Evolutionary conservation across 345 rosid species (phyloP).

Genomic region (Populus tremula): DNA sequence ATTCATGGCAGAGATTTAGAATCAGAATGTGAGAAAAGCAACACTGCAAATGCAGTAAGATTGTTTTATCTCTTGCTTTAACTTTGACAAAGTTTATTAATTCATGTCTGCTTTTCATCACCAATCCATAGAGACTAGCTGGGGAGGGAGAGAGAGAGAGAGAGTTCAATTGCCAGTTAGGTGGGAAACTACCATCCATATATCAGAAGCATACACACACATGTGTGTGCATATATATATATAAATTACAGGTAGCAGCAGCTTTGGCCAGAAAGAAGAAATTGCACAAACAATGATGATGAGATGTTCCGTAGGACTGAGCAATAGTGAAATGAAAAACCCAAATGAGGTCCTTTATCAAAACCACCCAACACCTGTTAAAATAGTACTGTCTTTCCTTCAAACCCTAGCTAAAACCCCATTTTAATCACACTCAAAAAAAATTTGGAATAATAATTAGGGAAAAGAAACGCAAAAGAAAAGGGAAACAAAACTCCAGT

Average conservation of each 20-base stretch:
- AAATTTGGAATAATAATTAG: constrained; percentile 11
- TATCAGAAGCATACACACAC: background rate
- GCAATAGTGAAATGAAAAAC: background rate
- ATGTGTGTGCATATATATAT: background rate
- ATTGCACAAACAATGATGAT: constrained; percentile 30
- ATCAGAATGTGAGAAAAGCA: constrained; percentile 11
- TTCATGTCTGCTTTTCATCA: background rate
- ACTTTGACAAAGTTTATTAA: constrained; percentile 14
- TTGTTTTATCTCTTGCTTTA: constrained; percentile 37
- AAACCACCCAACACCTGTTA: constrained; percentile 37
- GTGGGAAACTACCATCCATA: constrained; percentile 29
- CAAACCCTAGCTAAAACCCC: constrained; percentile 37
- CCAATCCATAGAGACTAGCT: background rate
- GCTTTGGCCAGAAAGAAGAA: background rate
- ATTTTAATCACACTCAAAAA: constrained; percentile 54
- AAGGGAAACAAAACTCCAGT: constrained; percentile 46
- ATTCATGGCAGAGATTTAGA: constrained; percentile 33
- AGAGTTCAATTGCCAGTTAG: constrained; percentile 26
- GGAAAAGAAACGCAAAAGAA: background rate
- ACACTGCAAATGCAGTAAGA: constrained; percentile 17
- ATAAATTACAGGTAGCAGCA: background rate
- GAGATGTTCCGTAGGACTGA: constrained; percentile 8
- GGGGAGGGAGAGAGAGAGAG: background rate
- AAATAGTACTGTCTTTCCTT: constrained; percentile 18
- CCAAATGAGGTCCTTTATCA: constrained; percentile 20